These are phyloP conservation scores for Tulasnella calospora DNA, from an alignment of 768 basidiomycete genomes.

Conservation along the genomic window DNA sequence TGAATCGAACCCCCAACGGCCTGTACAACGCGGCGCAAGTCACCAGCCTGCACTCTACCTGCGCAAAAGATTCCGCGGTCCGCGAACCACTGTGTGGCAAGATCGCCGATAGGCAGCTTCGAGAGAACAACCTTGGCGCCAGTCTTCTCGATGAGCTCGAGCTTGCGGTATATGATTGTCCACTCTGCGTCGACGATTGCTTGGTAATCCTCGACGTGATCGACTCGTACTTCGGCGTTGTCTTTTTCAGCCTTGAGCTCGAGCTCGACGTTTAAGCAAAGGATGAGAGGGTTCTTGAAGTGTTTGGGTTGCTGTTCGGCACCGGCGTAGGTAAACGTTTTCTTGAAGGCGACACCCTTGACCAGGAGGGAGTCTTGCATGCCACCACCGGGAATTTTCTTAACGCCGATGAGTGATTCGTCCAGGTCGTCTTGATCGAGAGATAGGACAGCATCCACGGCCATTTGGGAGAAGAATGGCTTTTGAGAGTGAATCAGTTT, in stretches of 20 bases:
- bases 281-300: slow-evolving; percentile 80
- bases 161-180: slow-evolving; percentile 98
- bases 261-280: slow-evolving; percentile 94
- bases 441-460: slow-evolving; percentile 91
- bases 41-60: slow-evolving; percentile 84
- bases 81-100: slow-evolving; percentile 99
- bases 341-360: slow-evolving; percentile 94
- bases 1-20: slow-evolving; percentile 94
- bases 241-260: slow-evolving; percentile 99
- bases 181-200: slow-evolving; percentile 99
- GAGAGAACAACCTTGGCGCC: slow-evolving; percentile 97
- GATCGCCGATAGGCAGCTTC: slow-evolving; percentile 96
- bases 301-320: slow-evolving; percentile 98
- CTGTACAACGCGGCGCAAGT: slow-evolving; percentile 89
- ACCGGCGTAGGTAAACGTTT: slow-evolving; percentile 98
- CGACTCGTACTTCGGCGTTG: slow-evolving; percentile 96
- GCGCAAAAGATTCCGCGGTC: slow-evolving; percentile 99
- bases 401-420: slow-evolving; percentile 92
- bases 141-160: slow-evolving; percentile 91
- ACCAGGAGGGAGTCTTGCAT: slow-evolving; percentile 93
- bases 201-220: slow-evolving; percentile 96
- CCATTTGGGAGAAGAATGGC: slow-evolving; percentile 98
- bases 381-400: slow-evolving; percentile 95
- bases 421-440: slow-evolving; percentile 92
- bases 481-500: slow-evolving; percentile 98